These are phyloP conservation scores for Sporopachydermia lactativora DNA, from an alignment of 805 yeast genomes.

Conservation along the genomic window DNA sequence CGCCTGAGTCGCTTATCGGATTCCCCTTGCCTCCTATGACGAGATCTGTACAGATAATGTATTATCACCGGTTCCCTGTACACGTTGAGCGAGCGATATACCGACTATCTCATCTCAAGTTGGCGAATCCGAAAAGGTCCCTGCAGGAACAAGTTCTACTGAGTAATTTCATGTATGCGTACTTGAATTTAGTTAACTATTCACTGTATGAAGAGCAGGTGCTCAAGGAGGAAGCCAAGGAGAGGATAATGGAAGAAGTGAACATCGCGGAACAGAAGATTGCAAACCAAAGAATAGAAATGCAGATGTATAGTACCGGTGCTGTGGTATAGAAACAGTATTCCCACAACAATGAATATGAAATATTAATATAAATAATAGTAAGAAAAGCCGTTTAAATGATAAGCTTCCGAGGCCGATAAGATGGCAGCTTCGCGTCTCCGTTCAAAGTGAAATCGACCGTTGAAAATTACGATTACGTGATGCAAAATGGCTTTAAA, in stretches of 20 bases:
- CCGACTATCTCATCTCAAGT: slow-evolving; percentile 78
- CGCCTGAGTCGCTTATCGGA: slow-evolving; percentile 73
- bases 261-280: background rate
- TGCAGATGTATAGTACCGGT: background rate
- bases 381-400: no score
- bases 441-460: no score
- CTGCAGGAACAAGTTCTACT: slow-evolving; percentile 82
- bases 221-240: slow-evolving; percentile 20
- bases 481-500: no score
- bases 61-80: slow-evolving; percentile 78
- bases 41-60: slow-evolving; percentile 61
- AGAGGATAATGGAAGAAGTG: slow-evolving; percentile 3
- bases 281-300: background rate
- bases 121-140: slow-evolving; percentile 89
- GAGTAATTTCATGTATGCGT: slow-evolving; percentile 96
- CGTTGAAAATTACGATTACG: no score
- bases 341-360: no score
- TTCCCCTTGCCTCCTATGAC: slow-evolving; percentile 78
- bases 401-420: no score
- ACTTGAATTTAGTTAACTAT: slow-evolving; percentile 87
- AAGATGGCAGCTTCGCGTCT: no score
- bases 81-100: slow-evolving; percentile 95
- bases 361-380: no score
- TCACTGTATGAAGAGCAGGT: slow-evolving; percentile 63
- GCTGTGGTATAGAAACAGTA: background rate